These are phyloP conservation scores for Marchantia polymorpha DNA, from an alignment of 225 moss, liverwort and hornwort species.

Conservation along the genomic window DNA sequence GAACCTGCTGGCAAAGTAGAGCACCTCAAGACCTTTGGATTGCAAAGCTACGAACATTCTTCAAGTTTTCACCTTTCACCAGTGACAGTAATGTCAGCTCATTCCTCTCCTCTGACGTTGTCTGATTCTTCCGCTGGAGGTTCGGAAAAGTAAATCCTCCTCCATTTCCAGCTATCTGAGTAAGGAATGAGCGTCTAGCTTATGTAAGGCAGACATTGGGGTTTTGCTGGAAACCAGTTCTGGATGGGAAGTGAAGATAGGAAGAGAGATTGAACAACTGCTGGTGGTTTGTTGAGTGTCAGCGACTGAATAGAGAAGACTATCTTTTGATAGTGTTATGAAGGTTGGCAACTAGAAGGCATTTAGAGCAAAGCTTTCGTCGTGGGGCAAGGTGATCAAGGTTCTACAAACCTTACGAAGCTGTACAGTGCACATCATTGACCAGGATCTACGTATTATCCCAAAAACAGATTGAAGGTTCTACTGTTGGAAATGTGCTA, in stretches of 20 bases:
- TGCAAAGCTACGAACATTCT: too few species aligned
- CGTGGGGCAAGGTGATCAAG: not conserved
- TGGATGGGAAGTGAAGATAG: constrained; percentile 25
- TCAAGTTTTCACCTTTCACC: not conserved
- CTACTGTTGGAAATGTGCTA: not conserved
- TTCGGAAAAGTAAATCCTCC: not conserved
- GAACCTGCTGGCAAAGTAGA: not conserved
- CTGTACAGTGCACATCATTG: not conserved
- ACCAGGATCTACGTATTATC: not conserved
- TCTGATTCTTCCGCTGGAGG: not conserved
- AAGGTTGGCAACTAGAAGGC: not conserved
- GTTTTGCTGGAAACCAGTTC: not conserved
- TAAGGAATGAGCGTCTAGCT: too few species aligned
- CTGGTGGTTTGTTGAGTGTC: not conserved
- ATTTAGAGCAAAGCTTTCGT: not conserved
- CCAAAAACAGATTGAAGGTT: not conserved
- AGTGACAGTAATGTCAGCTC: not conserved
- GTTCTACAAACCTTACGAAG: not conserved
- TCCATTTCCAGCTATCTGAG: not conserved
- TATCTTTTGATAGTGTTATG: not conserved
- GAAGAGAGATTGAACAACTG: constrained; percentile 1
- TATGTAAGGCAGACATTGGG: too few species aligned
- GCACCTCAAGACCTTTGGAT: not conserved
- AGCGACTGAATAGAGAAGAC: too few species aligned
- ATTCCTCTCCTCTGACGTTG: not conserved